phyloP scores from a whole-genome alignment of 495 filamentous ascomycete species.

The Chaetomium tenue region DNA sequence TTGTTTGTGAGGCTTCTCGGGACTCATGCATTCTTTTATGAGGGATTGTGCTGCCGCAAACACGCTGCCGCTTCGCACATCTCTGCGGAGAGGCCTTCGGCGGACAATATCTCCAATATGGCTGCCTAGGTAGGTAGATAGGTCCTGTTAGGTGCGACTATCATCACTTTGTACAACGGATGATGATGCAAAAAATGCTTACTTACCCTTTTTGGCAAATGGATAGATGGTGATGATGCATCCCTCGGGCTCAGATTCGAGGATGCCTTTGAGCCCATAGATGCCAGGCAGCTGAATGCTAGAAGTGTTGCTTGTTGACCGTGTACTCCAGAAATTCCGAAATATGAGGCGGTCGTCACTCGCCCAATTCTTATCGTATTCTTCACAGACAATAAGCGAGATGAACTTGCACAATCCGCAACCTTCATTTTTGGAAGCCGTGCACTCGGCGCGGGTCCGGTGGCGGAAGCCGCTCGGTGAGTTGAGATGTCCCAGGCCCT shows the following conservation, averaged over 20 bases:
- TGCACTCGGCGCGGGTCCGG: conserved; percentile 2
- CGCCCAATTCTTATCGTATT: background rate
- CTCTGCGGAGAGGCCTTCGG: conserved; percentile 4
- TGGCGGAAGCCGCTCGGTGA: conserved; percentile 6
- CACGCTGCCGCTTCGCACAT: conserved; percentile 4
- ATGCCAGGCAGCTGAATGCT: background rate
- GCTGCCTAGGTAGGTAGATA: too few species aligned
- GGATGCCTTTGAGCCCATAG: background rate
- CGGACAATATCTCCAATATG: conserved; percentile 1
- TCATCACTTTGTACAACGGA: background rate
- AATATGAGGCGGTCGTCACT: conserved; percentile 1
- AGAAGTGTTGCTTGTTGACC: background rate
- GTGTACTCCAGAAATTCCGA: conserved; percentile 2
- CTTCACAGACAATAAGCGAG: conserved; percentile 1
- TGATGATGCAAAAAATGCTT: background rate
- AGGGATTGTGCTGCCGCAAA: conserved; percentile 6
- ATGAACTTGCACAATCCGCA: conserved; percentile 7
- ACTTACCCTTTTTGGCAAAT: conserved; percentile 7
- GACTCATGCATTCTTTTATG: conserved; percentile 4
- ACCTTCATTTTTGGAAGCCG: conserved; percentile 1
- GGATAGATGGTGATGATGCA: conserved; percentile 7
- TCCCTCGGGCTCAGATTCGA: conserved; percentile 5
- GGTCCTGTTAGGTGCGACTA: conserved; percentile 2
- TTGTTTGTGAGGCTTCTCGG: background rate
- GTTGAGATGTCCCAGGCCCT: background rate